These are phyloP conservation scores for Exophiala bonariae DNA, from an alignment of 2,329 filamentous ascomycete genomes.

Conservation along the genomic window DNA sequence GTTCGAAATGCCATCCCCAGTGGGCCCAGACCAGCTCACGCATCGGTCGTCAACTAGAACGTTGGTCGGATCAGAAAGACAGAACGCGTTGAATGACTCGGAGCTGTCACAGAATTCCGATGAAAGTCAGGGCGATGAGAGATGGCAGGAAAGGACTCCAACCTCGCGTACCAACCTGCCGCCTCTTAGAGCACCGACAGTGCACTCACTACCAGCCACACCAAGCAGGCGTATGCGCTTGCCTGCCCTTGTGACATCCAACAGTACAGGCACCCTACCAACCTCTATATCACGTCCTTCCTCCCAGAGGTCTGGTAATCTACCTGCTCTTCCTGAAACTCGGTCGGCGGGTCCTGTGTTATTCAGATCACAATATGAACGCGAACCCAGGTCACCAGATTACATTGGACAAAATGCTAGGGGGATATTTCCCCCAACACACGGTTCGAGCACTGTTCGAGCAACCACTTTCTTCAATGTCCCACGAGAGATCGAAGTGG, in stretches of 20 bases:
- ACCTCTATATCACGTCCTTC: no score
- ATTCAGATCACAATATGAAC: background rate
- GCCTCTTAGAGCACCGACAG: background rate
- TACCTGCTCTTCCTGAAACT: background rate
- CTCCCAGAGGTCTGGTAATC: no score
- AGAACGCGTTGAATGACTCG: background rate
- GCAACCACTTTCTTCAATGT: constrained; percentile 12
- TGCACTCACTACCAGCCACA: constrained; percentile 14
- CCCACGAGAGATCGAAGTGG: background rate
- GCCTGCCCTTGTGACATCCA: constrained; percentile 25
- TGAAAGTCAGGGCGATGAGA: background rate
- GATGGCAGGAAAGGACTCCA: background rate
- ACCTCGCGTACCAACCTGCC: background rate
- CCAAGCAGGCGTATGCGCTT: constrained; percentile 26
- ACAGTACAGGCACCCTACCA: no score
- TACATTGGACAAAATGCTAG: constrained; percentile 20
- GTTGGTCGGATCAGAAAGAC: background rate
- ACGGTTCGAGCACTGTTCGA: constrained; percentile 14
- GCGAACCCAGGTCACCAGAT: constrained; percentile 16
- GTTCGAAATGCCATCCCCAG: constrained; percentile 13
- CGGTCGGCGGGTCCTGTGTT: constrained; percentile 19
- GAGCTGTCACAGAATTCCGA: background rate
- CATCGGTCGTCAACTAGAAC: constrained; percentile 13
- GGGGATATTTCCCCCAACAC: constrained; percentile 12
- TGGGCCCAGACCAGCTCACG: constrained; percentile 5